A percentile compares a stretch with the other conserved stretches of the same genome.
phyloP scores from a whole-genome alignment of 169 alveolate species.

The Plasmodium gonderi region DNA sequence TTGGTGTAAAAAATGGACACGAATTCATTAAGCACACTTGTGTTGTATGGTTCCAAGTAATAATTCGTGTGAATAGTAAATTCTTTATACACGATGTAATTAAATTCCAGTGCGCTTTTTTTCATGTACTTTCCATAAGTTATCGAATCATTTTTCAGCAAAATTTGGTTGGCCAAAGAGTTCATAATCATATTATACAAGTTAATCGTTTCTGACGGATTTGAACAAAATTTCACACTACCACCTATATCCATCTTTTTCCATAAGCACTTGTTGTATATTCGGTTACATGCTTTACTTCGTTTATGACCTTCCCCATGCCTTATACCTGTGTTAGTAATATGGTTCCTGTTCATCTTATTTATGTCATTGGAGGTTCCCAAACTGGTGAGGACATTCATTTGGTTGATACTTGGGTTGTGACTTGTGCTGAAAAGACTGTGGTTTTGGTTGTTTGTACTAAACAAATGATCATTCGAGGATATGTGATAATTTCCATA shows the following conservation, averaged over 20 bases:
- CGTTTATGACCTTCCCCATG: neutral
- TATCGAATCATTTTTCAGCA: conserved; percentile 37
- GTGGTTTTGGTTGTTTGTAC: neutral
- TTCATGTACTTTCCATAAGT: conserved; percentile 40
- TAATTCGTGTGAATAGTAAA: conserved; percentile 46
- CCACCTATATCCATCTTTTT: conserved; percentile 8
- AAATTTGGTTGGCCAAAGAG: neutral
- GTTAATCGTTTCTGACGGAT: conserved; percentile 58
- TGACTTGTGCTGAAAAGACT: neutral
- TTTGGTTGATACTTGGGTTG: neutral
- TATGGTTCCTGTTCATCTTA: neutral
- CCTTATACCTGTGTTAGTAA: neutral
- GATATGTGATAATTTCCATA: neutral
- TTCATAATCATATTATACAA: conserved; percentile 26
- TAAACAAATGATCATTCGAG: neutral
- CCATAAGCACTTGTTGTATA: neutral
- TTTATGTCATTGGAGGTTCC: neutral
- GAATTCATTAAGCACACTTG: conserved; percentile 17
- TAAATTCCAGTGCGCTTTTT: conserved; percentile 36
- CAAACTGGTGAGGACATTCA: neutral
- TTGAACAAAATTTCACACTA: neutral
- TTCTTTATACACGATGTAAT: conserved; percentile 34
- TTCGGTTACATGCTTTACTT: neutral
- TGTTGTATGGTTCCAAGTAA: conserved; percentile 20
- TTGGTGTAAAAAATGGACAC: conserved; percentile 9